phyloP scores from a whole-genome alignment of 176 grass and related monocot species.

The Carex cristatella region DNA sequence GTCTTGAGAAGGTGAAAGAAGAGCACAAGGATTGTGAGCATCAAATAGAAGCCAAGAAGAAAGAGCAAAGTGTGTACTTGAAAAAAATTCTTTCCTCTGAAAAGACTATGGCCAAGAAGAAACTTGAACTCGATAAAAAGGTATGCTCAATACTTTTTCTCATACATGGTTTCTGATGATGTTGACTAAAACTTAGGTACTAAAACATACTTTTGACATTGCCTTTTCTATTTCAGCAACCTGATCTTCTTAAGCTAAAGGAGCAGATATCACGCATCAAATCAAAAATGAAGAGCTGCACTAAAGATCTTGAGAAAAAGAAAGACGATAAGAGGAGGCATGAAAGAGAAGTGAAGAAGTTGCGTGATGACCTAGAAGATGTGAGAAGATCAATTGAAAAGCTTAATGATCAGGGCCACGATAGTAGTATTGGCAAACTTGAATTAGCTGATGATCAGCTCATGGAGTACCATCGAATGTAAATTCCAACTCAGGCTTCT shows the following conservation, averaged over 20 bases:
- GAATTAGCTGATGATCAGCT: slow-evolving; percentile 82
- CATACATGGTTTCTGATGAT: not conserved
- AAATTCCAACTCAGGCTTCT: slow-evolving; percentile 25
- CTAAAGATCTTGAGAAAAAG: slow-evolving; percentile 89
- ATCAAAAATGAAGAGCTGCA: slow-evolving; percentile 98
- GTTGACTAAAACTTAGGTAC: not conserved
- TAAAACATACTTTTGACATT: not conserved
- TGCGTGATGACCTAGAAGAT: slow-evolving; percentile 68
- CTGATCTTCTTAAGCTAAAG: slow-evolving; percentile 85
- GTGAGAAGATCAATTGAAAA: slow-evolving; percentile 52
- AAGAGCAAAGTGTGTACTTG: slow-evolving; percentile 81
- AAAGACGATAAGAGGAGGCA: slow-evolving; percentile 90
- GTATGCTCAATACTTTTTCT: slow-evolving; percentile 27
- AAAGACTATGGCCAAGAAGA: slow-evolving; percentile 82
- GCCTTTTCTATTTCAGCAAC: slow-evolving; percentile 62
- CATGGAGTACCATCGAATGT: slow-evolving; percentile 91
- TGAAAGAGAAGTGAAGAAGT: slow-evolving; percentile 55
- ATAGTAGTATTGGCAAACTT: slow-evolving; percentile 60
- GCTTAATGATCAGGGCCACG: slow-evolving; percentile 60
- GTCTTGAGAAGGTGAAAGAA: slow-evolving; percentile 57
- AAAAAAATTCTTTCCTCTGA: slow-evolving; percentile 78
- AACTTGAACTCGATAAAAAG: slow-evolving; percentile 88
- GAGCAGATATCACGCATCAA: slow-evolving; percentile 91
- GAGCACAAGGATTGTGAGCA: slow-evolving; percentile 48
- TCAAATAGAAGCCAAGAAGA: slow-evolving; percentile 68